Percentiles rank a stretch among this genome's conserved stretches.
These are phyloP conservation scores for Puccinia horiana DNA, from an alignment of 1,284 basidiomycete species.

Conservation along the genomic window DNA sequence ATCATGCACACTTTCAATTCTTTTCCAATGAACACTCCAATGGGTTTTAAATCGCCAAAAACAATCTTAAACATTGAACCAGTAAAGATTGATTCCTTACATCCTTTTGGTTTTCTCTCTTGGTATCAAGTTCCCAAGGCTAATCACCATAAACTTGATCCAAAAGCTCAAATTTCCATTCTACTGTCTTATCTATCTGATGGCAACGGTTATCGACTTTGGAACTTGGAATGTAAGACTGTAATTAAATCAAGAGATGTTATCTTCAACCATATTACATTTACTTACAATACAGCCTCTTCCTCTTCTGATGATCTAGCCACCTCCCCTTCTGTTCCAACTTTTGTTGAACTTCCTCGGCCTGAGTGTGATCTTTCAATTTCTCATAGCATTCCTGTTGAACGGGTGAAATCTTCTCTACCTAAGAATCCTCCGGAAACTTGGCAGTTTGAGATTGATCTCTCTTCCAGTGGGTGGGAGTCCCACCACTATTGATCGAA, in stretches of 20 bases:
- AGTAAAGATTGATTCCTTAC: background rate
- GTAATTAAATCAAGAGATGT: background rate
- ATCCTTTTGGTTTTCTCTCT: background rate
- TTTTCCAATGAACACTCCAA: background rate
- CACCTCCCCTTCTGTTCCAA: too few relatives aligned
- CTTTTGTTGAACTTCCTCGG: too few relatives aligned
- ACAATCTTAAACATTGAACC: background rate
- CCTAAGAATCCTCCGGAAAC: too few relatives aligned
- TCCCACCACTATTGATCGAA: too few relatives aligned
- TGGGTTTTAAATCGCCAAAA: background rate
- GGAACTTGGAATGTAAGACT: background rate
- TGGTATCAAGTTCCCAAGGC: background rate
- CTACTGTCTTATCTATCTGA: background rate
- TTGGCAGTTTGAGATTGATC: too few relatives aligned
- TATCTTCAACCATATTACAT: background rate
- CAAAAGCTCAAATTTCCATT: background rate
- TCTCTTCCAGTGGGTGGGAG: too few relatives aligned
- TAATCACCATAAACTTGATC: background rate
- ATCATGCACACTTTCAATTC: background rate
- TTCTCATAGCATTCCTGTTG: too few relatives aligned
- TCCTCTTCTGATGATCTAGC: too few relatives aligned
- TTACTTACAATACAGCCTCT: too few relatives aligned
- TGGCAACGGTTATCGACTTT: constrained; percentile 4
- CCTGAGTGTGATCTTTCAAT: too few relatives aligned
- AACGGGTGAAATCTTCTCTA: too few relatives aligned